Conservation (phyloP, 495 filamentous ascomycete species). For the Wilcoxina mikolae region DNA sequence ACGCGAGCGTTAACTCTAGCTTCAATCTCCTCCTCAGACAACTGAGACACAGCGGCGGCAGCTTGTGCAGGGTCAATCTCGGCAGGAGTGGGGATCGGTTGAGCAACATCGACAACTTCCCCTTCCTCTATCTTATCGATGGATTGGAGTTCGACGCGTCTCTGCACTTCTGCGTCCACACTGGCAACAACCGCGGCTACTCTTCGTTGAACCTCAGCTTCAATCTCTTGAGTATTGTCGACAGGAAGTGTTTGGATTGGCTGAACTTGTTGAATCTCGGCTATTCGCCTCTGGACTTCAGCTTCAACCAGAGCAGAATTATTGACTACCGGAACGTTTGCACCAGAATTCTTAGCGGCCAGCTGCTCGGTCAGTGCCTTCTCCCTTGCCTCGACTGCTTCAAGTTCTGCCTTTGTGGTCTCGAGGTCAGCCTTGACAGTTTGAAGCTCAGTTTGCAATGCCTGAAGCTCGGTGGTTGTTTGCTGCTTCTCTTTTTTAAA, state of each 20-base stretch:
- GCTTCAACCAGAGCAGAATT: conserved; percentile 11
- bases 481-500: conserved; percentile 2
- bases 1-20: not conserved
- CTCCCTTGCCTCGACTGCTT: conserved; percentile 28
- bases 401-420: not conserved
- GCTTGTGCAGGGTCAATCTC: not conserved
- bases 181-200: conserved; percentile 22
- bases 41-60: not conserved
- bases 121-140: conserved; percentile 22
- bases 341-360: conserved; percentile 29
- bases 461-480: not conserved
- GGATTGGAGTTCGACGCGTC: conserved; percentile 30
- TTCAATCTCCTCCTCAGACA: conserved; percentile 6
- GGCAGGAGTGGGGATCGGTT: not conserved
- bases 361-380: conserved; percentile 30
- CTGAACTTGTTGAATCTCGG: conserved; percentile 7
- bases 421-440: not conserved
- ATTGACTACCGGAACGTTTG: conserved; percentile 27
- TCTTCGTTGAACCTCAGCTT: not conserved
- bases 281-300: conserved; percentile 19
- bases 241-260: not conserved
- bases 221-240: conserved; percentile 7
- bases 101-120: conserved; percentile 18
- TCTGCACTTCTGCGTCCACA: conserved; percentile 33
- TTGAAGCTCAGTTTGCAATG: conserved; percentile 2